These are phyloP conservation scores for Cutaneotrichosporon dermatis DNA, from an alignment of 1,284 basidiomycete genomes.

Conservation along the genomic window DNA sequence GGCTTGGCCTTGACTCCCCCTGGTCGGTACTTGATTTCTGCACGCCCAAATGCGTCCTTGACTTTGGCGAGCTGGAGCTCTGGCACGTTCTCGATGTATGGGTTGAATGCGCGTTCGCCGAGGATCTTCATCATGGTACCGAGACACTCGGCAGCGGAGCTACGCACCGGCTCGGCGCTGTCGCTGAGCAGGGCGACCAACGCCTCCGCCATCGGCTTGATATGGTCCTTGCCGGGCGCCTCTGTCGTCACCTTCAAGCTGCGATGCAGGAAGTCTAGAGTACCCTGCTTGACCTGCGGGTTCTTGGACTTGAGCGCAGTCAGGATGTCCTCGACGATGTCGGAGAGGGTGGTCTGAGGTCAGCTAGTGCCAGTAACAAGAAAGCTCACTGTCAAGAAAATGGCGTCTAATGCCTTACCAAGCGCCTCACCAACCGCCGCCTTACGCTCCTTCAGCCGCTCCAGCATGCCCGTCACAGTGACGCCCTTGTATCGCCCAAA, in stretches of 20 bases:
- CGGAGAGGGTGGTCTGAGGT: conserved; percentile 67
- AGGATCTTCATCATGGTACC: conserved; percentile 96
- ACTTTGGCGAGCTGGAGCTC: conserved; percentile 91
- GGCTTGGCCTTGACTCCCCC: conserved; percentile 56
- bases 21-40: conserved; percentile 75
- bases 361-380: conserved; percentile 5
- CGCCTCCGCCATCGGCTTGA: conserved; percentile 78
- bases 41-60: conserved; percentile 86
- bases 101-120: conserved; percentile 86
- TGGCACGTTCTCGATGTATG: conserved; percentile 77
- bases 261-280: conserved; percentile 80
- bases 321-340: conserved; percentile 79
- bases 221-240: conserved; percentile 62
- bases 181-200: conserved; percentile 78
- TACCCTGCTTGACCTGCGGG: conserved; percentile 92
- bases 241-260: conserved; percentile 65
- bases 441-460: conserved; percentile 93
- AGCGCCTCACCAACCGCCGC: conserved; percentile 83
- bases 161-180: conserved; percentile 82
- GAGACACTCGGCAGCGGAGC: conserved; percentile 79
- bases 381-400: conserved; percentile 70
- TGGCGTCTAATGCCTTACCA: conserved; percentile 79
- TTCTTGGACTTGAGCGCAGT: conserved; percentile 83
- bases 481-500: conserved; percentile 74
- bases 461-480: conserved; percentile 75